phyloP scores from a whole-genome alignment of 805 yeast genomes.

The Starmerella geochares region DNA sequence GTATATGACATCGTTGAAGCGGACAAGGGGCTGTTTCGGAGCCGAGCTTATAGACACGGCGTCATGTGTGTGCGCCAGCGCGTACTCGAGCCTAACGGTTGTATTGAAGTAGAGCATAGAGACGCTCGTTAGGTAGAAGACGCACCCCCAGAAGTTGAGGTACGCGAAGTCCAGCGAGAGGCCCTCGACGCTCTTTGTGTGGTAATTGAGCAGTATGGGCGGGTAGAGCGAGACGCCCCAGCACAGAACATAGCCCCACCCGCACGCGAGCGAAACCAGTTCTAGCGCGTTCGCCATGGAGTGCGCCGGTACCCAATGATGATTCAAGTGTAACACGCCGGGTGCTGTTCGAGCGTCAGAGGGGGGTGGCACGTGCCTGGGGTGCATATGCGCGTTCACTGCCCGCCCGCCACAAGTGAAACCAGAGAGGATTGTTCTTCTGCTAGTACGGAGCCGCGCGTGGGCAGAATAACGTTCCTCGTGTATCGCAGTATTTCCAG shows the following conservation, averaged over 20 bases:
- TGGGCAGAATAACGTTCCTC: no score
- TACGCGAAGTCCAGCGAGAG: constrained; percentile 32
- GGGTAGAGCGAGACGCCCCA: constrained; percentile 35
- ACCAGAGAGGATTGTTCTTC: no score
- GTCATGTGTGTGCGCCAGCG: constrained; percentile 26
- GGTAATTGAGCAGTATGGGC: constrained; percentile 30
- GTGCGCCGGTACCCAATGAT: background rate
- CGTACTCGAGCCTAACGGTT: constrained; percentile 32
- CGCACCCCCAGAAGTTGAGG: constrained; percentile 32
- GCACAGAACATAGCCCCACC: constrained; percentile 28
- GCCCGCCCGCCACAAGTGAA: no score
- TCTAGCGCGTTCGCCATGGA: constrained; percentile 7
- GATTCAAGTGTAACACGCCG: background rate
- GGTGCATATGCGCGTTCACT: background rate
- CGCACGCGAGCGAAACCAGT: constrained; percentile 18
- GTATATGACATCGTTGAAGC: constrained; percentile 38
- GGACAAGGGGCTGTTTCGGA: constrained; percentile 34
- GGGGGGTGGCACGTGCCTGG: background rate
- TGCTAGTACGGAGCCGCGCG: no score
- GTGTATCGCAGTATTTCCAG: no score
- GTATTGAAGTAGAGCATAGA: constrained; percentile 29
- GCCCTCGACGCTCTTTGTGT: constrained; percentile 33
- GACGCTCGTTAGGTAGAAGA: constrained; percentile 30
- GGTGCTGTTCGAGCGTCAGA: background rate
- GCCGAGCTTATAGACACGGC: constrained; percentile 17